These are phyloP conservation scores for Vitis hybrid DNA, from an alignment of 177 flowering plant genomes.

Conservation along the genomic window DNA sequence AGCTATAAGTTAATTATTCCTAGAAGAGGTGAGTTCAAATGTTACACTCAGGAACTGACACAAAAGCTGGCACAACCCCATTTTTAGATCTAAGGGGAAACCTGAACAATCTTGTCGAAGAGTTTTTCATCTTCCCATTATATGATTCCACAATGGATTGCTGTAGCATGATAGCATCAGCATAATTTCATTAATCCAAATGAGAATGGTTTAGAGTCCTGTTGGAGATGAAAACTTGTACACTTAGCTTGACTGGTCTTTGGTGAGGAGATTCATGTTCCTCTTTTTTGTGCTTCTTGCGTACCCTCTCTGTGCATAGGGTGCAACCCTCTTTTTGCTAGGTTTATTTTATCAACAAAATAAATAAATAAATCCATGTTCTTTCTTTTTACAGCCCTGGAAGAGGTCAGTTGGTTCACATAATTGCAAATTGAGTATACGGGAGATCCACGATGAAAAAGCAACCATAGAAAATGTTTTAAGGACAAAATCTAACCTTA, in stretches of 20 bases:
- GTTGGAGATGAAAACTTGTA: no score
- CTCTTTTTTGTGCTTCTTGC: not conserved
- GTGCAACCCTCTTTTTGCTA: no score
- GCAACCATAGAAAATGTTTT: not conserved
- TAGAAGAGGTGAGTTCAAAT: no score
- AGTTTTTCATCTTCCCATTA: not conserved
- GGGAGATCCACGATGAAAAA: not conserved
- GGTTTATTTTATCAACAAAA: no score
- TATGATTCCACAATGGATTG: not conserved
- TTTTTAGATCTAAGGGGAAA: conserved; percentile 6
- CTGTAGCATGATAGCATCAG: not conserved
- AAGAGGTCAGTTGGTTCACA: not conserved
- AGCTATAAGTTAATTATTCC: no score
- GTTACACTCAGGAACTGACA: not conserved
- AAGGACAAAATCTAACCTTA: conserved; percentile 34
- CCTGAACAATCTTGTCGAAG: not conserved
- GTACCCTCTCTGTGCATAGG: no score
- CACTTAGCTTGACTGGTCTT: no score
- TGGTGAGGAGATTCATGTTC: not conserved
- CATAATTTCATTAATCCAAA: no score
- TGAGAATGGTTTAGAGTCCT: no score
- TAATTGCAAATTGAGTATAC: not conserved
- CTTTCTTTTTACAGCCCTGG: no score
- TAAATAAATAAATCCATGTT: no score
- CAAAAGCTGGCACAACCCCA: not conserved